Evolutionary conservation across 2,329 filamentous ascomycete species (phyloP), one percentile per base, ranked within the genome.

Genomic region (Capronia epimyces): DNA sequence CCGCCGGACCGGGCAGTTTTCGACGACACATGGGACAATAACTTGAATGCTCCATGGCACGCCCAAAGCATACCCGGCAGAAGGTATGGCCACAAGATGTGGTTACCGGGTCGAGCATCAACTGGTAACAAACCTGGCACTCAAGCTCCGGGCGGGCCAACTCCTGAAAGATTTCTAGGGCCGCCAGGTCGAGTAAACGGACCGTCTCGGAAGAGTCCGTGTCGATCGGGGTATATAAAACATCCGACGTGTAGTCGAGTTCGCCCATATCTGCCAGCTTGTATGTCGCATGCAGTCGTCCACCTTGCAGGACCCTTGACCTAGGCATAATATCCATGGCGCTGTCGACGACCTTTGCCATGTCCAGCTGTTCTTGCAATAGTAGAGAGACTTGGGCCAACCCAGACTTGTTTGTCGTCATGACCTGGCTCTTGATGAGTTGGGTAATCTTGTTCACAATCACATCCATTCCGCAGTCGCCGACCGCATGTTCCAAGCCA

Each of bases 41-140:
- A 49, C 80, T 78, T 1, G 86, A 85, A 64, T 93, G 85, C 61
- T 91, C 86, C 52, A 94, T 74, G 5, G 87, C 81, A 40, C 86
- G 81, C 49, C 83, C 80, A 18, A 95, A 74, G 65, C 90, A 96
- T 52, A 79, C 78, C 16, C 86, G 82, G 66, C 90, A 96, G 62
- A 93, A 91, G 0, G 89, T 95, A 66, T 96, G 90, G 1, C 90
- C 90, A 62, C 90, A 96, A 1, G 80, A 76, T 0, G 88, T 94
- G 0, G 89, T 95, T 45, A 90, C 73, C 0, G 90, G 89, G 55
- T 95, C 86, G 53, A 89, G 72, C 65, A 91, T 86, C 18, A 94
- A 68, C 34, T 82, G 80, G 66, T 91, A 94, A 69, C 90, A 95
- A 52, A 95, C 82, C 62, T 93, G 87, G 60, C 90, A 96, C 63